phyloP scores from a whole-genome alignment of 1,139 yeast species.

The Hansenula sp. region DNA sequence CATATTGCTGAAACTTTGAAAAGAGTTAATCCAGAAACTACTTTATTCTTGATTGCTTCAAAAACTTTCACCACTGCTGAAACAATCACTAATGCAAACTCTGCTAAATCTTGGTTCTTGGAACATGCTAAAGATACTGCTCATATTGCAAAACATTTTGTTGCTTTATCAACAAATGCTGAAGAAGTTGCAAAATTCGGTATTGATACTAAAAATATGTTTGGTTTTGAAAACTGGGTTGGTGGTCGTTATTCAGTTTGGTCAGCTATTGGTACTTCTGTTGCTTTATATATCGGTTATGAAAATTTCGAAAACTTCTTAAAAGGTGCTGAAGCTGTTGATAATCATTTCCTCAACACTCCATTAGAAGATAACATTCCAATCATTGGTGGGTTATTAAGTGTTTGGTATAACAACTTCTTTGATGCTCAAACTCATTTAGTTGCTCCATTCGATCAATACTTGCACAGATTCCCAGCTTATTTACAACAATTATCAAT shows the following conservation, averaged over 20 bases:
- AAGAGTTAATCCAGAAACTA: slow-evolving; percentile 78
- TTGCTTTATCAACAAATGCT: slow-evolving; percentile 92
- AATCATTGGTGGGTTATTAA: slow-evolving; percentile 83
- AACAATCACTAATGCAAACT: slow-evolving; percentile 90
- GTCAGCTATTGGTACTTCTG: slow-evolving; percentile 97
- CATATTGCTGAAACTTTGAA: slow-evolving; percentile 90
- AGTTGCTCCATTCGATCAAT: slow-evolving; percentile 98
- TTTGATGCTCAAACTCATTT: slow-evolving; percentile 96
- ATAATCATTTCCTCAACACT: slow-evolving; percentile 78
- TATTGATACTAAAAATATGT: slow-evolving; percentile 96
- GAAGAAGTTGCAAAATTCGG: slow-evolving; percentile 90
- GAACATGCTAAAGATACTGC: slow-evolving; percentile 58
- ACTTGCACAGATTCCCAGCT: slow-evolving; percentile 98
- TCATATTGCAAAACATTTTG: slow-evolving; percentile 94
- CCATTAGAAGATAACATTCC: slow-evolving; percentile 93
- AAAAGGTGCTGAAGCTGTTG: slow-evolving; percentile 97
- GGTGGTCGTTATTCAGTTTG: slow-evolving; percentile 99
- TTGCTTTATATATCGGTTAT: slow-evolving; percentile 90
- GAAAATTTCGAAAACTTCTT: slow-evolving; percentile 89
- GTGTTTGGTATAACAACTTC: slow-evolving; percentile 98
- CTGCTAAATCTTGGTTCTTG: slow-evolving; percentile 94
- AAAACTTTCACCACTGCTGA: slow-evolving; percentile 99
- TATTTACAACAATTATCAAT: slow-evolving; percentile 96
- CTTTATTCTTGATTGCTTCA: slow-evolving; percentile 91
- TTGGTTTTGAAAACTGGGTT: slow-evolving; percentile 97